Percentiles rank a stretch among this genome's conserved stretches.
Conservation (phyloP, 495 filamentous ascomycete species). For the Talaromyces adpressus region DNA sequence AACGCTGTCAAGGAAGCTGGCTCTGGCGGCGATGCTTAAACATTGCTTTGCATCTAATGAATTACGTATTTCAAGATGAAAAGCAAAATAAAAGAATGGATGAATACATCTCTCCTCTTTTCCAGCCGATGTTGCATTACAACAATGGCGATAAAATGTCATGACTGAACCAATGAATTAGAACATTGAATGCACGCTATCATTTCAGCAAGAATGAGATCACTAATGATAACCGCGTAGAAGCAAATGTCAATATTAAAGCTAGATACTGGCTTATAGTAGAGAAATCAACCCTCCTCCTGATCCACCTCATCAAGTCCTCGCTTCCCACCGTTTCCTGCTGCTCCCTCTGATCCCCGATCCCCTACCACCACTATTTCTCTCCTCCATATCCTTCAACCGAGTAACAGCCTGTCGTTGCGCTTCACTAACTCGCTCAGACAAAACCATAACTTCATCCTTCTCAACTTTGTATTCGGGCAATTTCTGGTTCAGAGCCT, state of each 20-base stretch:
- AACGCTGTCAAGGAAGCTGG: constrained; percentile 53
- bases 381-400: constrained; percentile 79
- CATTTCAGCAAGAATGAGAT: neutral
- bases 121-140: neutral
- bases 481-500: constrained; percentile 52
- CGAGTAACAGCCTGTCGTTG: constrained; percentile 73
- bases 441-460: constrained; percentile 85
- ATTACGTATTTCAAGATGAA: neutral
- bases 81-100: neutral
- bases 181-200: neutral
- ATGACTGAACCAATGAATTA: neutral
- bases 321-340: constrained; percentile 43
- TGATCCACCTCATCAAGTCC: constrained; percentile 74
- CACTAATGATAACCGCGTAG: no score
- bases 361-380: constrained; percentile 60
- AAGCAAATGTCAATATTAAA: no score
- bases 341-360: constrained; percentile 48
- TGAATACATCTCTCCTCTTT: neutral
- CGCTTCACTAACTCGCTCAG: constrained; percentile 71
- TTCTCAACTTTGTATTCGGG: constrained; percentile 57
- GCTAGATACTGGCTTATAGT: neutral
- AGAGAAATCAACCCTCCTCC: constrained; percentile 46
- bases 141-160: neutral
- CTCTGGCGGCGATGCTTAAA: neutral
- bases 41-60: neutral